Conservation (phyloP, 192 early-diverging fungal species). For the Linnemannia schmuckeri region DNA sequence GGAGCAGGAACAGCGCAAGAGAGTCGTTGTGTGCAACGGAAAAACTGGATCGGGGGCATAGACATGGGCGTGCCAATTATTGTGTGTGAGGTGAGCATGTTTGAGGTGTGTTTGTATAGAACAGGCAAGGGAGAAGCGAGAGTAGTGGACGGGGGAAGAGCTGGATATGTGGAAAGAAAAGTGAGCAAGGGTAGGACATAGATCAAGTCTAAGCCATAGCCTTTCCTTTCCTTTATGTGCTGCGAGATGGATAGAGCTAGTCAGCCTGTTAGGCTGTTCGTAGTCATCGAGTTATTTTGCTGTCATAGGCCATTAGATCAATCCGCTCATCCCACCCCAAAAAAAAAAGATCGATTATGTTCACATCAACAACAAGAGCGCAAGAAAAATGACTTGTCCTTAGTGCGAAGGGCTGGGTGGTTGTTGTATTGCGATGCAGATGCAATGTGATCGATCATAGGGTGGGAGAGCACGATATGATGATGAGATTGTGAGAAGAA, state of each 20-base stretch:
- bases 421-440: slow-evolving; percentile 4
- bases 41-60: no score
- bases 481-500: neutral
- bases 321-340: neutral
- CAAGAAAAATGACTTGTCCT: neutral
- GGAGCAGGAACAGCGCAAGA: no score
- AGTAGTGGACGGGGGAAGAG: no score
- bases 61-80: no score
- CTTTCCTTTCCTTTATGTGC: neutral
- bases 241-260: neutral
- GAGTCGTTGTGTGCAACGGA: no score
- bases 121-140: no score
- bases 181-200: neutral
- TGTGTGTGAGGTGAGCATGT: no score
- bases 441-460: slow-evolving; percentile 6
- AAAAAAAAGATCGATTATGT: neutral
- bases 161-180: neutral
- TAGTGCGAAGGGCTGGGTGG: neutral
- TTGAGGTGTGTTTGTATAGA: no score
- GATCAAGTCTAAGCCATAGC: neutral
- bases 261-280: neutral
- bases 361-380: neutral
- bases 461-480: neutral
- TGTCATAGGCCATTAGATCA: neutral
- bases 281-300: neutral